Evolutionary conservation across 805 yeast genomes (phyloP).

Genomic region (Teunomyces cretensis): DNA sequence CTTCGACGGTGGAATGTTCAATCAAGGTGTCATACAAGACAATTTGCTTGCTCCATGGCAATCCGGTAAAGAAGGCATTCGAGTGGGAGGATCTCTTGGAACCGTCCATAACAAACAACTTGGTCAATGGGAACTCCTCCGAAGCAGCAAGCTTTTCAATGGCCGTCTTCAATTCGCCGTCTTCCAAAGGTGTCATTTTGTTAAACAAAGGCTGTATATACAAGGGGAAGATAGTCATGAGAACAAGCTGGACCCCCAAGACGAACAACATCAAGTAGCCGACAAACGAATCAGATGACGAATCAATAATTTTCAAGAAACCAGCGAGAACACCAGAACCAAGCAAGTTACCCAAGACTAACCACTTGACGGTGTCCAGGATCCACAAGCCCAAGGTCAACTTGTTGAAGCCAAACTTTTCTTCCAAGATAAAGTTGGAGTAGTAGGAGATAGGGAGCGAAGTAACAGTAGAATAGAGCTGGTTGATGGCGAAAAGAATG

Average conservation of each 20-base stretch:
- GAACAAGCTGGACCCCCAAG: conserved; percentile 67
- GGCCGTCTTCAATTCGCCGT: conserved; percentile 80
- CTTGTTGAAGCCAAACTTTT: conserved; percentile 91
- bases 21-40: conserved; percentile 91
- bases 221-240: conserved; percentile 77
- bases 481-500: conserved; percentile 52
- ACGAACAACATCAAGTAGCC: conserved; percentile 75
- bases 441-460: conserved; percentile 73
- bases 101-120: conserved; percentile 91
- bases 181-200: conserved; percentile 84
- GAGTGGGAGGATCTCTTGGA: conserved; percentile 95
- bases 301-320: conserved; percentile 76
- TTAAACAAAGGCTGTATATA: conserved; percentile 91
- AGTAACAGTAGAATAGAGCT: conserved; percentile 52
- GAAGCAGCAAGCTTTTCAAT: conserved; percentile 76
- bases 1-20: conserved; percentile 69
- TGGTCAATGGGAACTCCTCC: conserved; percentile 82
- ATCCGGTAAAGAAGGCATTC: conserved; percentile 92
- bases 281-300: conserved; percentile 78
- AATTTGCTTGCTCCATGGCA: conserved; percentile 96
- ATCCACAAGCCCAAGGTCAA: conserved; percentile 71
- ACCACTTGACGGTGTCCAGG: conserved; percentile 65
- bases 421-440: conserved; percentile 84
- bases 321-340: conserved; percentile 74
- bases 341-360: conserved; percentile 51